Conservation (phyloP, 257 asterid species). For the Buddleja alternifolia region DNA sequence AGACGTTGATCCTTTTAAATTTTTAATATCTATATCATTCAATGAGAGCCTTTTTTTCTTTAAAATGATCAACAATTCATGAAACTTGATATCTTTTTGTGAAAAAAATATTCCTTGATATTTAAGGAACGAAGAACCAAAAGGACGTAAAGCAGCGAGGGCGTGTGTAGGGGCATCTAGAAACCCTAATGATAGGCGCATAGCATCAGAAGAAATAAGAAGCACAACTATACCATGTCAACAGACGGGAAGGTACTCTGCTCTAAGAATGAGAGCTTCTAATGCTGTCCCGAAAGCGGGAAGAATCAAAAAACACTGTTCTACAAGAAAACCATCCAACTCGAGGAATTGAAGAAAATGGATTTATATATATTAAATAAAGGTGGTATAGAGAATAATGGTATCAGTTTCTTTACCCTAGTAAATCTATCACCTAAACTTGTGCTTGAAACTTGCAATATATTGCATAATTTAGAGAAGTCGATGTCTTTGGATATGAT, state of each 20-base stretch:
- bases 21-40: too few relatives aligned
- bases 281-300: not conserved
- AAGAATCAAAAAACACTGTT: not conserved
- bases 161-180: not conserved
- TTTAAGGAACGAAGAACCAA: not conserved
- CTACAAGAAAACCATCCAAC: not conserved
- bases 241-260: not conserved
- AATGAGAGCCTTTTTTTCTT: too few relatives aligned
- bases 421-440: too few relatives aligned
- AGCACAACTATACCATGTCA: not conserved
- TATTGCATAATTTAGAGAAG: too few relatives aligned
- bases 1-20: too few relatives aligned
- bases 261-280: not conserved
- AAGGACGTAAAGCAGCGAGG: not conserved
- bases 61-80: too few relatives aligned
- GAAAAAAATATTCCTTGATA: not conserved
- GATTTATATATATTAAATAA: too few relatives aligned
- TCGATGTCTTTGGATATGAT: too few relatives aligned
- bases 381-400: too few relatives aligned
- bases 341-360: not conserved
- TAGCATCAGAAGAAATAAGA: not conserved
- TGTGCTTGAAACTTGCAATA: too few relatives aligned
- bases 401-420: too few relatives aligned
- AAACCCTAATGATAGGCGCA: too few relatives aligned
- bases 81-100: not conserved